Base-by-base conservation (phyloP, 2,329 filamentous ascomycete species). In the Chrysosporium keratinophilum region DNA sequence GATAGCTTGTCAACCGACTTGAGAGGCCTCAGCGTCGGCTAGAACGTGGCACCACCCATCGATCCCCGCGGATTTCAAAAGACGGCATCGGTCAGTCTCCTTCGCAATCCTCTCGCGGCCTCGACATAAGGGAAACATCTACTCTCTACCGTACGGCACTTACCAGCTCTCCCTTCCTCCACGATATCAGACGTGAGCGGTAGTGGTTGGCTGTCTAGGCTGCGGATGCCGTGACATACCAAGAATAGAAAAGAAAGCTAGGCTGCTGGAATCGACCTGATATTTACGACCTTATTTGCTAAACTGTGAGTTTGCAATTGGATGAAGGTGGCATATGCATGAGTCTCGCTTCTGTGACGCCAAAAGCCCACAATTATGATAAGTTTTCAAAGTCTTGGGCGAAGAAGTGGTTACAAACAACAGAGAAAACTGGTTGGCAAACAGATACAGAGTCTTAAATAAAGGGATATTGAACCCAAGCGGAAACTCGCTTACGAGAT, bases 31-130 rank as follows among this genome's bases (percentile, higher is more conserved):
- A 17, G 39, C 39, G 19, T 41, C 39, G 23, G 11, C 23, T 23
- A 2, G 20, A 42, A 50, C 48, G 48, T 50, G 48, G 48, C 48
- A 42, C 48, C 48, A 50, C 39, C 35, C 12, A 17, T 19, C 9
- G 19, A 50, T 12, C 14, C 17, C 37, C 23, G 33, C 15, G 14
- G 17, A 6, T 35, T 37, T 23, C 19, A 10, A 7, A 20, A 7
- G 10, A 14, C 19, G n/a, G 17, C 17, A 7, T 15, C 35, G n/a
- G 17, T 23, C 34, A 40, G 19, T 1, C 19, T 28, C 19, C 11
- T 39, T 39, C 46, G 15, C 23, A 20, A 39, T 40, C 34, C 19
- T 17, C 31, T 12, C 35, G 34, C 47, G 37, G 47, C 12, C 35
- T 14, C 34, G 15, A 17, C 17, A 28, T 31, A 7, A 46, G 5